A percentile compares a stretch with the other conserved stretches of the same genome.
phyloP scores from a whole-genome alignment of 495 filamentous ascomycete genomes.

The Extremus antarcticus region DNA sequence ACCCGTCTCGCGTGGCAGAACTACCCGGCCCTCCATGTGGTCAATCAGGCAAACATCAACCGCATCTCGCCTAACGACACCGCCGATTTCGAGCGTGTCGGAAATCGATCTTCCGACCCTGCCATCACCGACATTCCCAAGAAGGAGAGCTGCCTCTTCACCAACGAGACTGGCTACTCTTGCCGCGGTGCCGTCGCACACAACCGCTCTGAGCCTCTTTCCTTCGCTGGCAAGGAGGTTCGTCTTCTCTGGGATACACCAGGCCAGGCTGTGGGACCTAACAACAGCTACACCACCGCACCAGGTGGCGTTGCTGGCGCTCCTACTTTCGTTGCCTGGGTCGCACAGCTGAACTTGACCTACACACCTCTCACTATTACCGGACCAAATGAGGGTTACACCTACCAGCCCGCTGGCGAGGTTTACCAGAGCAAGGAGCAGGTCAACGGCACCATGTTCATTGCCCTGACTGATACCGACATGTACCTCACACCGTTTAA shows the following conservation, averaged over 20 bases:
- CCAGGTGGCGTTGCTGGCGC: constrained; percentile 37
- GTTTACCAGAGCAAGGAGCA: constrained; percentile 57
- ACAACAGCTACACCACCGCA: constrained; percentile 67
- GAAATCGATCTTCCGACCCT: constrained; percentile 37
- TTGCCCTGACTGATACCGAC: constrained; percentile 63
- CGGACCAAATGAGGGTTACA: constrained; percentile 46
- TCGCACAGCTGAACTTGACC: constrained; percentile 74
- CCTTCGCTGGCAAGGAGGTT: constrained; percentile 64
- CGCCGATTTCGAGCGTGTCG: constrained; percentile 45
- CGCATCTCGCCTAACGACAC: constrained; percentile 43
- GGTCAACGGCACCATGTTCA: constrained; percentile 70
- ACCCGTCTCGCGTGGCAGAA: constrained; percentile 82
- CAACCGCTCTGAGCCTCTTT: constrained; percentile 57
- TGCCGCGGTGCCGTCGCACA: constrained; percentile 55
- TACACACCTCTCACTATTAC: constrained; percentile 57
- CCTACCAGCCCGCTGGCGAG: constrained; percentile 52
- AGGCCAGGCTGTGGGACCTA: constrained; percentile 61
- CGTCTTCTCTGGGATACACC: constrained; percentile 62
- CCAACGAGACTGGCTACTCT: constrained; percentile 39
- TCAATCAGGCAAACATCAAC: constrained; percentile 68
- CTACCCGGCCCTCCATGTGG: constrained; percentile 62
- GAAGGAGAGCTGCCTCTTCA: constrained; percentile 40
- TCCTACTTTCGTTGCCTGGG: constrained; percentile 64
- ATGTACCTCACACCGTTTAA: constrained; percentile 68
- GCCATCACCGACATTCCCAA: constrained; percentile 32